Evolutionary conservation across 345 rosid species (phyloP).

Genomic region (Passiflora organensis): DNA sequence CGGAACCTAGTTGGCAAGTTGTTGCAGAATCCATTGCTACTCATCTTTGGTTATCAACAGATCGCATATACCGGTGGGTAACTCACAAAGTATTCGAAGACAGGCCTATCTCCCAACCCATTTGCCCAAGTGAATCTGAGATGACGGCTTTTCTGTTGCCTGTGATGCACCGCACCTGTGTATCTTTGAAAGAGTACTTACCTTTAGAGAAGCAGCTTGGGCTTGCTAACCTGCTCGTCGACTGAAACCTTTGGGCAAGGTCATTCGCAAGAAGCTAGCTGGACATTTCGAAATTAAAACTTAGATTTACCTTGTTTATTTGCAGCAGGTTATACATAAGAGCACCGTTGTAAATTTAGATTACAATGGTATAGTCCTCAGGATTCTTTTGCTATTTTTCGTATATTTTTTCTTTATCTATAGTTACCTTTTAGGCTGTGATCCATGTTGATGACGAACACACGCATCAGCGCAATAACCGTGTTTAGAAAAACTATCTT

Average conservation of each 20-base stretch:
- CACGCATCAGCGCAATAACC: too few species aligned
- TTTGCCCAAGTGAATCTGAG: conserved; percentile 43
- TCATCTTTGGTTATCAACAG: conserved; percentile 52
- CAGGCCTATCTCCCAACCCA: conserved; percentile 22
- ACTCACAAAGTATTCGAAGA: conserved; percentile 16
- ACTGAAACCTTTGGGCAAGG: conserved; percentile 3
- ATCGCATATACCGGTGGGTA: conserved; percentile 54
- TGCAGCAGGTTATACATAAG: too few species aligned
- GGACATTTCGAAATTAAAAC: too few species aligned
- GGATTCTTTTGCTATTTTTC: too few species aligned
- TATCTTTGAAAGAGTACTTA: conserved; percentile 49
- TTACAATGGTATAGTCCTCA: too few species aligned
- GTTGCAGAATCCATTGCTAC: conserved; percentile 45
- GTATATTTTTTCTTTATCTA: too few species aligned
- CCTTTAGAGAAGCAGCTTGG: conserved; percentile 66
- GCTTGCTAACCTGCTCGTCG: conserved; percentile 52
- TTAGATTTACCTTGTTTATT: too few species aligned
- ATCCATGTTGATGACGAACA: too few species aligned
- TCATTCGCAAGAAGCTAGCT: too few species aligned
- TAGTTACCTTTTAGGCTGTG: too few species aligned
- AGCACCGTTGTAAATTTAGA: too few species aligned
- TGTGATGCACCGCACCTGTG: conserved; percentile 51
- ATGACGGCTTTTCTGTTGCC: conserved; percentile 36
- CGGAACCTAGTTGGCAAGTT: conserved; percentile 52
- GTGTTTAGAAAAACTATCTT: too few species aligned